Conservation (phyloP, 352 stramenopile species). For the Phytophthora tubulina region DNA sequence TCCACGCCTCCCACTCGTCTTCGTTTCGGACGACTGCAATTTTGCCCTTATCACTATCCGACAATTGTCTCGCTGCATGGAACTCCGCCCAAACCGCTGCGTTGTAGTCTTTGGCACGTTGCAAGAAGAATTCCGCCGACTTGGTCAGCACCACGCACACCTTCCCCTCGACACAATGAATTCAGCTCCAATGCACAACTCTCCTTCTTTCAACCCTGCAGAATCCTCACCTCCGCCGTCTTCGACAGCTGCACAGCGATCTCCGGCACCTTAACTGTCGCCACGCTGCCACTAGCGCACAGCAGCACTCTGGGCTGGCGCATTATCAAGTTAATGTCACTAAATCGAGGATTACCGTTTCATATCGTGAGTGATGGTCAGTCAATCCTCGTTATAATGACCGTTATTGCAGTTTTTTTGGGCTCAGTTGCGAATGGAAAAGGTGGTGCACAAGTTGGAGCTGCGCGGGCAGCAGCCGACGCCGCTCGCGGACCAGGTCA, state of each 20-base stretch:
- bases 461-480: slow-evolving; percentile 40
- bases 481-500: slow-evolving; percentile 27
- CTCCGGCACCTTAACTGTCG: slow-evolving; percentile 89
- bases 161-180: slow-evolving; percentile 31
- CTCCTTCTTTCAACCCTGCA: background rate
- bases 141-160: slow-evolving; percentile 88
- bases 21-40: slow-evolving; percentile 73
- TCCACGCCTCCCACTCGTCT: slow-evolving; percentile 88
- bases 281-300: slow-evolving; percentile 86
- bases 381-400: too few relatives aligned
- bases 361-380: slow-evolving; percentile 23
- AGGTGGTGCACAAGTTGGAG: slow-evolving; percentile 50
- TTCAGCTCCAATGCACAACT: background rate
- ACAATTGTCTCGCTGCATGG: slow-evolving; percentile 33
- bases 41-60: background rate
- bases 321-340: slow-evolving; percentile 10
- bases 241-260: slow-evolving; percentile 68
- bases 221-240: slow-evolving; percentile 60
- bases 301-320: slow-evolving; percentile 71
- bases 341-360: slow-evolving; percentile 17
- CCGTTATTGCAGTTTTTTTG: background rate
- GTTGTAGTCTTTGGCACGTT: slow-evolving; percentile 83
- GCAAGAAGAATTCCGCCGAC: slow-evolving; percentile 84
- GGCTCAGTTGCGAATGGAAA: slow-evolving; percentile 50
- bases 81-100: slow-evolving; percentile 56